Percentiles rank a stretch among this genome's conserved stretches.
Evolutionary conservation across 768 basidiomycete species (phyloP).

Genomic region (Tephrocybe sp.): DNA sequence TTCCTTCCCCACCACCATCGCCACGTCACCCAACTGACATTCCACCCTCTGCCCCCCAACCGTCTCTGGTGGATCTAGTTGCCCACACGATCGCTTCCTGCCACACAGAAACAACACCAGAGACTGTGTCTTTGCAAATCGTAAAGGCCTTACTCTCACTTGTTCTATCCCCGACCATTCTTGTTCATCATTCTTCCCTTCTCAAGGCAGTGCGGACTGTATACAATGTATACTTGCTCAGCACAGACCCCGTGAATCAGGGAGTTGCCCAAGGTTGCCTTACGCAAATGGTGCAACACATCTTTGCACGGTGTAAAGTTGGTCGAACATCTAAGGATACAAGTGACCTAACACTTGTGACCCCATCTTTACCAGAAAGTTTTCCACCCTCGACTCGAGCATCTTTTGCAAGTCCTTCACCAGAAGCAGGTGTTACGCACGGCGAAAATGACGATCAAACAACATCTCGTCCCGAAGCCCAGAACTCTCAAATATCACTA

Average conservation of each 20-base stretch:
- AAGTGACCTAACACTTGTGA: conserved; percentile 15
- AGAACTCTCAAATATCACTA: conserved; percentile 11
- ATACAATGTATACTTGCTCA: conserved; percentile 96
- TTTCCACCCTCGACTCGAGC: conserved; percentile 13
- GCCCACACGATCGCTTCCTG: conserved; percentile 93
- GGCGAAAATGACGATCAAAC: not conserved
- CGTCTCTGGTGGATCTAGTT: conserved; percentile 88
- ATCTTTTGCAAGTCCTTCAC: conserved; percentile 12
- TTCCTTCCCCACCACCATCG: conserved; percentile 79
- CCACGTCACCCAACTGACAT: conserved; percentile 49
- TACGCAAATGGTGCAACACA: conserved; percentile 97
- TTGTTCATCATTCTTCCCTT: conserved; percentile 94
- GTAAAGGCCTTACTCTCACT: conserved; percentile 92
- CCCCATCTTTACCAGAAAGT: conserved; percentile 20
- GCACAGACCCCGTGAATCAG: conserved; percentile 88
- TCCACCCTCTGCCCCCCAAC: conserved; percentile 49
- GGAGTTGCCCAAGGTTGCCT: conserved; percentile 98
- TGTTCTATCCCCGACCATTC: conserved; percentile 80
- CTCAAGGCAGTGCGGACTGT: conserved; percentile 97
- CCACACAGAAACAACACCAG: conserved; percentile 85
- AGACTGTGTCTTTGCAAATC: conserved; percentile 92
- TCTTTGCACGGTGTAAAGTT: conserved; percentile 80
- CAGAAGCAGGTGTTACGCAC: conserved; percentile 10
- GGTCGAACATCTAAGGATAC: conserved; percentile 23
- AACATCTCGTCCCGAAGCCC: not conserved